Evolutionary conservation across 345 rosid species (phyloP), one percentile per base, ranked within the genome.

Genomic region (Salix suchowensis): DNA sequence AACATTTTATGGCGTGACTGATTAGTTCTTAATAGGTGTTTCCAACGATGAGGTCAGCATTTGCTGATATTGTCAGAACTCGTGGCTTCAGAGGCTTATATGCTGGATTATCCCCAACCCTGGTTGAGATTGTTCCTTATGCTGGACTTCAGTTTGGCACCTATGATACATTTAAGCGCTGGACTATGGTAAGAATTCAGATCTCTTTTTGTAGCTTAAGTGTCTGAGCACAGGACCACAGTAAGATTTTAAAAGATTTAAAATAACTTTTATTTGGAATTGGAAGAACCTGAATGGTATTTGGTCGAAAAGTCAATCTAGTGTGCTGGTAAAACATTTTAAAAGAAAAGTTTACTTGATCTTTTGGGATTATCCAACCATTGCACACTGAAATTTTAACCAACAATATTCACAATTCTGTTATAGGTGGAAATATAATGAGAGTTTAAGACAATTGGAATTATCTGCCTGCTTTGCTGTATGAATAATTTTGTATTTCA

Each of bases 61-160:
- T 91, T 82, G 72, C 87, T 40, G 97, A 93, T 80, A 96, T 96
- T 65, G 30, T 88, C 54, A 71, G 80, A 76, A 85, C 88, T 42
- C 94, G 99, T 44, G 98, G 99, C 74, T 75, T 92, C 66, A 86
- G 61, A 85, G 99, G 99, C 79, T 77, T 96, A 80, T 96, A 96
- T 85, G 89, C 92, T 77, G 99, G 99, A 74, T 83, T 96, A 79
- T 85, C 98, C 50, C 98, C 98, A 65, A 96, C 99, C 4, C 89
- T 96, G 72, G 91, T 96, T 52, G 94, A 96, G 83, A 96, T 96
- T 79, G 81, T 93, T 81, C 99, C 99, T 64, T 93, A 96, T 78
- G 99, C 99, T 76, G 98, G 99, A 74, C 88, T 96, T 84, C 99
- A 96, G 73, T 92, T 96, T 82, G 99, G 98, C 84, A 93, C 92